Conservation (phyloP, 2,329 filamentous ascomycete species). For the Aulographum hederae region DNA sequence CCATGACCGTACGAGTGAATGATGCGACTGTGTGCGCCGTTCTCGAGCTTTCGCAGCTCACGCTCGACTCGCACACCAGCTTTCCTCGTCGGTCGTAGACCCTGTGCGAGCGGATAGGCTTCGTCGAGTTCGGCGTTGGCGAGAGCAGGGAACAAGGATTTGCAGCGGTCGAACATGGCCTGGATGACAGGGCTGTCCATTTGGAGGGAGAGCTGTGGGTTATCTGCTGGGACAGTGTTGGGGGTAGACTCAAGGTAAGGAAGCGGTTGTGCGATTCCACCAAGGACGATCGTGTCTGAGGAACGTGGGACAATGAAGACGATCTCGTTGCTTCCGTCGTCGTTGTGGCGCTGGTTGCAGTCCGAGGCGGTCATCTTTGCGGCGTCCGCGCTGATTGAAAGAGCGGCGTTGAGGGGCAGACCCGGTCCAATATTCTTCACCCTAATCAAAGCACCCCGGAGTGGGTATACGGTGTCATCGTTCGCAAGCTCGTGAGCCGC, state of each 20-base stretch:
- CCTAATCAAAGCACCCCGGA: constrained; percentile 25
- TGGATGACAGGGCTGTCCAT: constrained; percentile 21
- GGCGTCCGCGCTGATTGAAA: constrained; percentile 23
- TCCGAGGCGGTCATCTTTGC: too few species aligned
- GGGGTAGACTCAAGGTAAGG: too few species aligned
- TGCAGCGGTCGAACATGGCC: constrained; percentile 24
- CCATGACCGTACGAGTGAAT: constrained; percentile 28
- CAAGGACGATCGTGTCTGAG: constrained; percentile 24
- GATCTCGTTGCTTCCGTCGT: constrained; percentile 22
- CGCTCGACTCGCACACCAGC: constrained; percentile 25
- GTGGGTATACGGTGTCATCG: constrained; percentile 22
- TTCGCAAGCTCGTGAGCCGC: constrained; percentile 18
- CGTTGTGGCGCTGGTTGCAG: too few species aligned
- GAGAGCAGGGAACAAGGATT: constrained; percentile 22
- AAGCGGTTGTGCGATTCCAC: constrained; percentile 8
- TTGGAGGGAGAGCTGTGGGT: constrained; percentile 16
- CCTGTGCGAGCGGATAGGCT: constrained; percentile 25
- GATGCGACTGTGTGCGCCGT: constrained; percentile 13
- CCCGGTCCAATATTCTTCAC: constrained; percentile 25
- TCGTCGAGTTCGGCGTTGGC: constrained; percentile 22
- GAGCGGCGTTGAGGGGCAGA: constrained; percentile 22
- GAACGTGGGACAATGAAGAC: constrained; percentile 27
- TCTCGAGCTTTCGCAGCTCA: constrained; percentile 15
- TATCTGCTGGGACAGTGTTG: too few species aligned
- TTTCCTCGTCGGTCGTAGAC: constrained; percentile 21